These are phyloP conservation scores for Eutreptiella sp. DNA, from an alignment of 208 protist genomes.

Conservation along the genomic window DNA sequence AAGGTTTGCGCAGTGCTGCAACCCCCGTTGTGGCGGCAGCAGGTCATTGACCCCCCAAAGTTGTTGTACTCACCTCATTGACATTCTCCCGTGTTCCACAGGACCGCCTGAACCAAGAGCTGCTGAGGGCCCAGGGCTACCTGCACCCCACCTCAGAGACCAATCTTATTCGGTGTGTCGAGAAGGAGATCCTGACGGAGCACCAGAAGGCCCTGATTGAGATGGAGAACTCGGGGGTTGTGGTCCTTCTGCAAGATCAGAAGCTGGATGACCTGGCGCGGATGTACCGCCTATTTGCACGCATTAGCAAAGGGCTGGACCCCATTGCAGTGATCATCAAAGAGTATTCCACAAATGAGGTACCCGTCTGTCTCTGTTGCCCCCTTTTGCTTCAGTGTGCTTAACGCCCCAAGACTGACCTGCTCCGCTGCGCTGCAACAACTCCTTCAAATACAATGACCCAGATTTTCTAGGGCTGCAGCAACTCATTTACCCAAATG, in stretches of 20 bases:
- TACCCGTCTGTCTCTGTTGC: too few relatives aligned
- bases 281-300: constrained; percentile 11
- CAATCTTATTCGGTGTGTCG: not conserved
- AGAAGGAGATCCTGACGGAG: constrained; percentile 6
- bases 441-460: too few relatives aligned
- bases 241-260: constrained; percentile 15
- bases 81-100: too few relatives aligned
- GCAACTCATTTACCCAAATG: too few relatives aligned
- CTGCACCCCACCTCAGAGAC: constrained; percentile 17
- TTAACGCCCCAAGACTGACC: too few relatives aligned
- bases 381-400: too few relatives aligned
- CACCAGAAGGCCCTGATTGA: constrained; percentile 13
- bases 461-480: too few relatives aligned
- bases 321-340: constrained; percentile 16
- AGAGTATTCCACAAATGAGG: constrained; percentile 18
- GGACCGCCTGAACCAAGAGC: constrained; percentile 7
- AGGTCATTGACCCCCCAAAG: too few relatives aligned
- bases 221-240: constrained; percentile 20
- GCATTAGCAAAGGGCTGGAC: constrained; percentile 7
- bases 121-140: constrained; percentile 13
- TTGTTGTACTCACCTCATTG: too few relatives aligned
- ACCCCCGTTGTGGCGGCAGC: too few relatives aligned
- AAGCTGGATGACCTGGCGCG: constrained; percentile 12
- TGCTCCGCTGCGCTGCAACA: too few relatives aligned
- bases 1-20: too few relatives aligned